Conservation (phyloP, 192 early-diverging fungal genomes). For the Backusella psychrophila region DNA sequence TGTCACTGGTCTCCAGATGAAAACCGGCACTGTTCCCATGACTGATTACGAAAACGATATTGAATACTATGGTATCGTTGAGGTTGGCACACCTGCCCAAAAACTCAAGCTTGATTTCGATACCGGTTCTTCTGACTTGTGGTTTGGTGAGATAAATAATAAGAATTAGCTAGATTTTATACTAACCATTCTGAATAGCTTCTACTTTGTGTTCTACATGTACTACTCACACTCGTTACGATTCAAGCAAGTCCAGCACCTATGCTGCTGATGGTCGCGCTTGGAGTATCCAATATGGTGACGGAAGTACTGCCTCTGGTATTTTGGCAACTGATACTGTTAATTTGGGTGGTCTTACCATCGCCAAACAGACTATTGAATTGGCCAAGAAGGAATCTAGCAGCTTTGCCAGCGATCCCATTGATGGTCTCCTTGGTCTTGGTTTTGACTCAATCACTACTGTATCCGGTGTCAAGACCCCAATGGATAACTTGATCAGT, state of each 20-base stretch:
- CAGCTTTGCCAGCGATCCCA: conserved; percentile 53
- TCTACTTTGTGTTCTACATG: conserved; percentile 31
- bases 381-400: conserved; percentile 59
- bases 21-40: conserved; percentile 26
- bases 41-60: conserved; percentile 42
- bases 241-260: conserved; percentile 39
- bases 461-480: conserved; percentile 47
- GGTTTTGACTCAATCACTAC: conserved; percentile 51
- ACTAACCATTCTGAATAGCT: conserved; percentile 13
- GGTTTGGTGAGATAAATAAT: conserved; percentile 40
- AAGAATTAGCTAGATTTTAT: background rate
- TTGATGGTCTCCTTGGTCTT: conserved; percentile 66
- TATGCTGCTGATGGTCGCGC: conserved; percentile 53
- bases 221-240: conserved; percentile 34
- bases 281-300: conserved; percentile 66
- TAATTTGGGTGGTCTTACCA: conserved; percentile 55
- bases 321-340: conserved; percentile 52
- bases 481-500: conserved; percentile 56
- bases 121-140: conserved; percentile 71
- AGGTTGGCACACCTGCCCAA: conserved; percentile 65
- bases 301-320: conserved; percentile 51
- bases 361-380: conserved; percentile 60
- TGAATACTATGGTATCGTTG: conserved; percentile 68
- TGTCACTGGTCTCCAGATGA: background rate
- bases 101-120: conserved; percentile 70